These are phyloP conservation scores for Entonaema liquescens DNA, from an alignment of 495 filamentous ascomycete genomes.

Conservation along the genomic window DNA sequence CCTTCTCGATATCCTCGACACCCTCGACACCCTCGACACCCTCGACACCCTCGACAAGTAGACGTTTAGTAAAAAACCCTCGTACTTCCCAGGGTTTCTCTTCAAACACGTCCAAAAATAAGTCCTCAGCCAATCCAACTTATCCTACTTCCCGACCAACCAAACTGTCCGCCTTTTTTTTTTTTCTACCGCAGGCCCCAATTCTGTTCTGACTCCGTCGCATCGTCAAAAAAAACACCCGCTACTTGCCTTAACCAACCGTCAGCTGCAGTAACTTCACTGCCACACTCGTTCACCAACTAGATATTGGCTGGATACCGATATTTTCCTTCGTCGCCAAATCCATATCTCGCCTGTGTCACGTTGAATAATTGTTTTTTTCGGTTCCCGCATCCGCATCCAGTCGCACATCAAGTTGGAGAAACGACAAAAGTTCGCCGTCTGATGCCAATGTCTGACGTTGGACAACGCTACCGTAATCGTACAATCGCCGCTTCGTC, in stretches of 20 bases:
- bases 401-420: conserved; percentile 41
- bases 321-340: conserved; percentile 26
- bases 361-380: conserved; percentile 19
- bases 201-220: conserved; percentile 32
- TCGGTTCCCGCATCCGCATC: conserved; percentile 37
- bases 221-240: conserved; percentile 38
- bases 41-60: conserved; percentile 31
- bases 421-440: conserved; percentile 24
- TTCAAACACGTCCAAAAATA: conserved; percentile 8
- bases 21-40: conserved; percentile 27
- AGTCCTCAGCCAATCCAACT: conserved; percentile 25
- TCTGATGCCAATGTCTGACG: conserved; percentile 47
- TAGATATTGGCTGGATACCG: conserved; percentile 25
- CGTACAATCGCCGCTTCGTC: conserved; percentile 30
- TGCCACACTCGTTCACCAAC: conserved; percentile 38
- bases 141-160: background rate
- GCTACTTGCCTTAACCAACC: conserved; percentile 27
- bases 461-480: conserved; percentile 41
- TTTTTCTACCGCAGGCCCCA: conserved; percentile 12
- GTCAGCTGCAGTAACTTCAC: conserved; percentile 29
- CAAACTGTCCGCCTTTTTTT: conserved; percentile 4
- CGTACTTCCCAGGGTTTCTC: background rate
- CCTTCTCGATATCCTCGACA: conserved; percentile 25
- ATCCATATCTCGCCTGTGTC: conserved; percentile 14
- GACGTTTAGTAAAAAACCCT: conserved; percentile 16